These are phyloP conservation scores for Sophora flavescens DNA, from an alignment of 306 rosid genomes.

Conservation along the genomic window DNA sequence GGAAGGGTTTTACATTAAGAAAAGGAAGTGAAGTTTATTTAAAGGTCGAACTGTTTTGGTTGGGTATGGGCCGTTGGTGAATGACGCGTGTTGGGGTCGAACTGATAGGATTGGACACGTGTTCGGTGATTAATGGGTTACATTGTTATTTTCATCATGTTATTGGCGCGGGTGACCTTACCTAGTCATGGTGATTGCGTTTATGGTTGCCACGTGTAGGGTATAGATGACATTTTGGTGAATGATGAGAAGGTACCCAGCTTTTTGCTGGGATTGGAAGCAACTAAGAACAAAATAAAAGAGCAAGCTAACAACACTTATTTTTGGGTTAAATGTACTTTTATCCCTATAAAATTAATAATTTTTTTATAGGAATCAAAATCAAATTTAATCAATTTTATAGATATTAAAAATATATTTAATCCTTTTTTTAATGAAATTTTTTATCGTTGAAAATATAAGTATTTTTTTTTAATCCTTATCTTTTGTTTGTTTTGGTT, in stretches of 20 bases:
- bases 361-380: too few species aligned
- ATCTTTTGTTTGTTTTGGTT: too few species aligned
- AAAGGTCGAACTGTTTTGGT: conserved; percentile 12
- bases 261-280: not conserved
- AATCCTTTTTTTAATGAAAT: too few species aligned
- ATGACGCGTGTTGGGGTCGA: not conserved
- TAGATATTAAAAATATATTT: too few species aligned
- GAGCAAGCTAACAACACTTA: too few species aligned
- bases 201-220: conserved; percentile 41
- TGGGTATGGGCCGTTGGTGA: not conserved
- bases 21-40: not conserved
- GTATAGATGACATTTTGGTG: conserved; percentile 18
- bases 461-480: too few species aligned
- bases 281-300: too few species aligned
- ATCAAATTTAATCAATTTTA: too few species aligned
- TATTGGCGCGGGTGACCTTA: conserved; percentile 23
- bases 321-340: too few species aligned
- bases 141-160: conserved; percentile 35
- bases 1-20: not conserved
- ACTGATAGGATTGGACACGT: conserved; percentile 33
- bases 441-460: too few species aligned
- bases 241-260: not conserved
- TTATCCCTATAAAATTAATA: too few species aligned
- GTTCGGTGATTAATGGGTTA: not conserved
- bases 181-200: conserved; percentile 11